Conservation (phyloP, 1,284 basidiomycete genomes). For the Moniliophthora roreri region DNA sequence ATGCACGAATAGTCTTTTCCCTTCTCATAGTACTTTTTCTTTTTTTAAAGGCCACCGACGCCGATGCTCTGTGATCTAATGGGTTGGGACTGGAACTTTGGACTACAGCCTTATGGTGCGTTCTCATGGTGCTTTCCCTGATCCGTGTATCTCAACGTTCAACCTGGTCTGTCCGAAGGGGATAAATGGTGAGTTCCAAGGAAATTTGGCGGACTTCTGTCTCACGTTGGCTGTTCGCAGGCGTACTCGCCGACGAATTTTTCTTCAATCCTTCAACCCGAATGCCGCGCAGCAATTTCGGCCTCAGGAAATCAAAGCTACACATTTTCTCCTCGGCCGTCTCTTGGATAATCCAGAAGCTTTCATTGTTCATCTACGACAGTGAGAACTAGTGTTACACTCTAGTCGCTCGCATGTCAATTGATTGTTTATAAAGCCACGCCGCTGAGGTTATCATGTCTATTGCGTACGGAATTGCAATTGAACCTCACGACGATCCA, state of each 20-base stretch:
- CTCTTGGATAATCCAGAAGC: constrained; percentile 7
- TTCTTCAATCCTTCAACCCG: constrained; percentile 11
- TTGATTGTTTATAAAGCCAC: background rate
- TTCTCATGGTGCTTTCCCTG: background rate
- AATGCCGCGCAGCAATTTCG: constrained; percentile 6
- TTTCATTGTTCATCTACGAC: constrained; percentile 8
- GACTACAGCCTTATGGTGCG: background rate
- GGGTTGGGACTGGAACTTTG: constrained; percentile 14
- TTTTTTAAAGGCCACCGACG: background rate
- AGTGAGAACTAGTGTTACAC: background rate
- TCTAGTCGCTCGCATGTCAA: no score
- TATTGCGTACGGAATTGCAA: background rate
- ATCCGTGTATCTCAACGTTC: background rate
- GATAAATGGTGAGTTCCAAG: background rate
- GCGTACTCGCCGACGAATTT: constrained; percentile 10
- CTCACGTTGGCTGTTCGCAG: background rate
- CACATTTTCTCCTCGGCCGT: constrained; percentile 11
- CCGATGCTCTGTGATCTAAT: constrained; percentile 13
- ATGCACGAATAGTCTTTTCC: background rate
- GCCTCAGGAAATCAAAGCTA: constrained; percentile 6
- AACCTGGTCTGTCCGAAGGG: no score
- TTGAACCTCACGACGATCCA: background rate
- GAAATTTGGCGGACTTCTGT: background rate
- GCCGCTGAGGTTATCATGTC: background rate
- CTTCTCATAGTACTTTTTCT: background rate